Conservation (phyloP, 2,329 filamentous ascomycete species). For the Colletotrichum viniferum region DNA sequence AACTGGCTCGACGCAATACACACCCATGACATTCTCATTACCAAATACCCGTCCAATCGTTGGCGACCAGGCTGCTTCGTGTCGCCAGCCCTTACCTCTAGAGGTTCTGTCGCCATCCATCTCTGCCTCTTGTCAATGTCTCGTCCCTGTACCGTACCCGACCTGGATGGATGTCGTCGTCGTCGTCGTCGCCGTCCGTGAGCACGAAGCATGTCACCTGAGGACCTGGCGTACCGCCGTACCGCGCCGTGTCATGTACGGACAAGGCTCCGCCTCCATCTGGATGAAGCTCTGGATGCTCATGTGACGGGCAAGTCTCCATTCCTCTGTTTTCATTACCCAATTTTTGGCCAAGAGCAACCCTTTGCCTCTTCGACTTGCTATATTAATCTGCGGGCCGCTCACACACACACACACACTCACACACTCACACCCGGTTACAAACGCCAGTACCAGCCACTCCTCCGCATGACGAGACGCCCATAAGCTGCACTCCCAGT, state of each 20-base stretch:
- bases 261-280: constrained; percentile 20
- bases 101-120: constrained; percentile 7
- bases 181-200: constrained; percentile 8
- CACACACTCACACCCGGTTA: background rate
- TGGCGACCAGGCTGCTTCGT: background rate
- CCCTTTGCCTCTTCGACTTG: constrained; percentile 14
- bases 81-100: constrained; percentile 14
- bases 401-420: constrained; percentile 12
- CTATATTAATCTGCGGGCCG: constrained; percentile 24
- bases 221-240: background rate
- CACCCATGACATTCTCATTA: constrained; percentile 40
- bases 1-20: constrained; percentile 2
- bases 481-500: background rate
- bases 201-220: constrained; percentile 17
- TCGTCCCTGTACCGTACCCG: background rate
- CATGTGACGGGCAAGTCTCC: constrained; percentile 42
- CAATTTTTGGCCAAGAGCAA: constrained; percentile 38
- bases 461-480: constrained; percentile 1
- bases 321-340: constrained; percentile 54
- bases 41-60: constrained; percentile 40
- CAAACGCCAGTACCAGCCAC: constrained; percentile 4
- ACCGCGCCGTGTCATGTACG: constrained; percentile 10
- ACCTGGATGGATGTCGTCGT: background rate
- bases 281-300: constrained; percentile 26
- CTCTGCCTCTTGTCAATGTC: background rate